phyloP scores from a whole-genome alignment of 768 basidiomycete genomes.

The Serendipita indica region DNA sequence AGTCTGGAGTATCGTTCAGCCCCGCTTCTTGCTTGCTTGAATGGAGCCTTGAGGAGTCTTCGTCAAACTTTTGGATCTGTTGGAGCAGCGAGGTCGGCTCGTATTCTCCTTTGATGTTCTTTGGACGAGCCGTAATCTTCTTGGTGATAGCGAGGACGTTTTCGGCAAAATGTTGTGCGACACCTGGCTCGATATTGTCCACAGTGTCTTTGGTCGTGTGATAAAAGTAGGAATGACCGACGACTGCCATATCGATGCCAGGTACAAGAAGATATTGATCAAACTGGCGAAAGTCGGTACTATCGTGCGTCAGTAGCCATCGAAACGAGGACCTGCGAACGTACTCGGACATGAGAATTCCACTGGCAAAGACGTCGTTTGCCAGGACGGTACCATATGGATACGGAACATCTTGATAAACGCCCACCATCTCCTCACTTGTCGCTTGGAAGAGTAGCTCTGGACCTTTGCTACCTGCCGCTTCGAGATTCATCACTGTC shows the following conservation, averaged over 20 bases:
- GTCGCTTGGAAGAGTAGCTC: constrained; percentile 94
- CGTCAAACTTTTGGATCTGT: constrained; percentile 12
- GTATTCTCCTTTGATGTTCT: neutral
- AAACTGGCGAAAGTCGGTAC: constrained; percentile 93
- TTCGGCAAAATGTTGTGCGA: constrained; percentile 81
- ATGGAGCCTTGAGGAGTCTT: neutral
- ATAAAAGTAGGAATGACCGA: constrained; percentile 86
- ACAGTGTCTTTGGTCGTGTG: constrained; percentile 85
- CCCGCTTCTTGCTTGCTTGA: too few species aligned
- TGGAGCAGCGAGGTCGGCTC: neutral
- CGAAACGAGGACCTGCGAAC: constrained; percentile 19
- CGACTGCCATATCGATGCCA: constrained; percentile 83
- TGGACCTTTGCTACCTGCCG: constrained; percentile 74
- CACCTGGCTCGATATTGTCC: constrained; percentile 71
- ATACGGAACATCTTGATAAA: constrained; percentile 71
- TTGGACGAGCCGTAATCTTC: constrained; percentile 43
- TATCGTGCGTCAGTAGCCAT: constrained; percentile 21
- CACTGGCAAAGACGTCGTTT: constrained; percentile 85
- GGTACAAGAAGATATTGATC: constrained; percentile 80
- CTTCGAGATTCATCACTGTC: constrained; percentile 84
- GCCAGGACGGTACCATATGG: constrained; percentile 84
- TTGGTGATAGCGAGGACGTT: constrained; percentile 68
- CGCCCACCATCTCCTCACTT: constrained; percentile 85
- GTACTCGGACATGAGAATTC: constrained; percentile 79
- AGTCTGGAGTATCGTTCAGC: too few species aligned